Evolutionary conservation across 768 basidiomycete species (phyloP), one percentile per base, ranked within the genome.

Genomic region (Mycena indigotica): DNA sequence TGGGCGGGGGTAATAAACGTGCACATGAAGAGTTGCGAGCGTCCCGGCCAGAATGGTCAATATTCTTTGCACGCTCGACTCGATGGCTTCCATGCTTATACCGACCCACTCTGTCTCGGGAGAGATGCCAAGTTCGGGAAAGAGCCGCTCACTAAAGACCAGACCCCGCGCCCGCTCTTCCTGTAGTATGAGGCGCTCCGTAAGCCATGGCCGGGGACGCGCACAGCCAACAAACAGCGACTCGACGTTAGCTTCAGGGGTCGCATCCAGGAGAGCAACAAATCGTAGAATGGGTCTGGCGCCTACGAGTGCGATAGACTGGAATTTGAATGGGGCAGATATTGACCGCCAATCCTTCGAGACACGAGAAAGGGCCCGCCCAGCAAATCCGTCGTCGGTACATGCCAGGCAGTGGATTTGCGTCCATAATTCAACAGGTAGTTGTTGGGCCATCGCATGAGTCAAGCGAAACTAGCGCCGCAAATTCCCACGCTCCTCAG

Each of bases 391-490:
- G 35, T 68, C 69, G 56, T 70, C 72, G 1, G 64, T 65, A 53
- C 72, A 72, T 6, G 72, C 72, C 12, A 67, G 53, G 35, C 62
- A 46, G 56, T 70, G 67, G n/a, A 73, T 70, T 30, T 67, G 67
- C 2, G 64, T 54, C 57, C 67, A 69, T 15, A 73, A 57, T 50
- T 73, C 72, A 24, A 67, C 56, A 0, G 72, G 72, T 2, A 63
- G 48, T 10, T 16, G 25, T 15, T n/a, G 12, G 12, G n/a, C n/a
- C 35, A n/a, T 38, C 35, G 35, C n/a, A n/a, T 10, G 35, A 10
- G 35, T n/a, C 35, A n/a, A 38, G 35, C 10, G 35, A 38, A 38
- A 38, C 12, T n/a, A 38, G 35, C n/a, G n/a, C n/a, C n/a, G n/a
- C n/a, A n/a, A n/a, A n/a, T n/a, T n/a, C n/a, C n/a, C n/a, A n/a